A percentile compares a stretch with the other conserved stretches of the same genome.
phyloP scores from a whole-genome alignment of 129 eudicot species.

The Dittrichia graveolens region DNA sequence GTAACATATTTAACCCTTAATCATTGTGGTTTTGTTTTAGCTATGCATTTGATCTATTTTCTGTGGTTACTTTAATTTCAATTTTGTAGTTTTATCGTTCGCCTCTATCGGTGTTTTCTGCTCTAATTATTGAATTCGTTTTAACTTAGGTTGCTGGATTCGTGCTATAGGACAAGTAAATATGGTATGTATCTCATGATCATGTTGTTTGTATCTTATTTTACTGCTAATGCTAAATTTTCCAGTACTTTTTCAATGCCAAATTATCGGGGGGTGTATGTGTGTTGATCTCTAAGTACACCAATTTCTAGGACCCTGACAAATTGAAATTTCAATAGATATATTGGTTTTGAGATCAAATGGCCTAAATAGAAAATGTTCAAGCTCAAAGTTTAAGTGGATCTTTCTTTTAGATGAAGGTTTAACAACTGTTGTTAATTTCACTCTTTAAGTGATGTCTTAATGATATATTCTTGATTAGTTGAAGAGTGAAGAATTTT shows the following conservation, averaged over 20 bases:
- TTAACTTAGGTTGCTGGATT: slow-evolving; percentile 21
- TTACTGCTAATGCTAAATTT: background rate
- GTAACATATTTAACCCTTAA: no score
- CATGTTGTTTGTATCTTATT: background rate
- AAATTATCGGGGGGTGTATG: no score
- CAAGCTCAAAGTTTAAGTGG: no score
- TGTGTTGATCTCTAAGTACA: no score
- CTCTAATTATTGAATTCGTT: slow-evolving; percentile 5
- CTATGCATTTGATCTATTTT: slow-evolving; percentile 1
- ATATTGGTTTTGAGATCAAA: no score
- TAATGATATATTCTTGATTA: background rate
- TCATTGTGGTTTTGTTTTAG: background rate
- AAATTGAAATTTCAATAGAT: no score
- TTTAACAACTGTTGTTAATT: slow-evolving; percentile 1
- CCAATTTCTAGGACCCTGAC: no score
- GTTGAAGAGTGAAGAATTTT: background rate
- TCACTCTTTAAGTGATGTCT: background rate
- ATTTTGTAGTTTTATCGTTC: background rate
- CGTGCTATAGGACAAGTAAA: slow-evolving; percentile 10
- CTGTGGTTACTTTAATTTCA: background rate
- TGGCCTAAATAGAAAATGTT: no score
- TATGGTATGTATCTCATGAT: slow-evolving; percentile 27
- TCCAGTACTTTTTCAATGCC: no score
- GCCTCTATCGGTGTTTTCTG: background rate
- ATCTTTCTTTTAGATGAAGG: no score